These are phyloP conservation scores for Yamadazyma trypodendri DNA, from an alignment of 1,139 yeast species.

Conservation along the genomic window DNA sequence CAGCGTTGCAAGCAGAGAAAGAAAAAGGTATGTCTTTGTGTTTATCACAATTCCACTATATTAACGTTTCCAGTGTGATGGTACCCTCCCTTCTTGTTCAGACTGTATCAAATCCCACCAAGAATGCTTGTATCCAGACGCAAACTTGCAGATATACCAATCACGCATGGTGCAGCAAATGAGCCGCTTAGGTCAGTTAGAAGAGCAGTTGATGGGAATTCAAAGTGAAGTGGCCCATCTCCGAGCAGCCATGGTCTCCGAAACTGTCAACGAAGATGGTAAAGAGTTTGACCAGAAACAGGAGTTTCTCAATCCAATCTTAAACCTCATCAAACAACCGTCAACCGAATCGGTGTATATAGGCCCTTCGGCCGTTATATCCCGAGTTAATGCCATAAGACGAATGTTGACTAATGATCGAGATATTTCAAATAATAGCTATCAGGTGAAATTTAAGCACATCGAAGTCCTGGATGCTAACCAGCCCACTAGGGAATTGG, in stretches of 20 bases:
- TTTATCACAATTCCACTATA: neutral
- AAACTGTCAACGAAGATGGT: slow-evolving; percentile 6
- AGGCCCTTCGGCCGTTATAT: slow-evolving; percentile 15
- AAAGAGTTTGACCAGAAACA: slow-evolving; percentile 4
- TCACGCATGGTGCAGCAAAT: slow-evolving; percentile 7
- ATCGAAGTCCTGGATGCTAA: slow-evolving; percentile 6
- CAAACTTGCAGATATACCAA: slow-evolving; percentile 9
- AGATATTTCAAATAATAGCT: slow-evolving; percentile 7
- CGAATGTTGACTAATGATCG: slow-evolving; percentile 15
- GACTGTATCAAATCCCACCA: slow-evolving; percentile 6
- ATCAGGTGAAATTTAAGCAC: slow-evolving; percentile 5
- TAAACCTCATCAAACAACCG: slow-evolving; percentile 11
- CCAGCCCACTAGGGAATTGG: slow-evolving; percentile 9
- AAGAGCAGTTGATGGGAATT: slow-evolving; percentile 5
- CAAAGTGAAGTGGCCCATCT: slow-evolving; percentile 9
- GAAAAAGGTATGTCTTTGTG: slow-evolving; percentile 11
- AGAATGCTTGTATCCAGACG: slow-evolving; percentile 9
- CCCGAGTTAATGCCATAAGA: slow-evolving; percentile 17
- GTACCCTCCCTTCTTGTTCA: slow-evolving; percentile 12
- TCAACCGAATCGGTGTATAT: slow-evolving; percentile 9
- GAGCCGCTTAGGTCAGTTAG: slow-evolving; percentile 8
- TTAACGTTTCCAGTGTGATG: slow-evolving; percentile 9
- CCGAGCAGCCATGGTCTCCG: slow-evolving; percentile 5
- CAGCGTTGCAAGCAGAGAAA: slow-evolving; percentile 13
- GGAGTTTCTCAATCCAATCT: slow-evolving; percentile 10